phyloP scores from a whole-genome alignment of 768 basidiomycete species.

The Mycena latifolia region DNA sequence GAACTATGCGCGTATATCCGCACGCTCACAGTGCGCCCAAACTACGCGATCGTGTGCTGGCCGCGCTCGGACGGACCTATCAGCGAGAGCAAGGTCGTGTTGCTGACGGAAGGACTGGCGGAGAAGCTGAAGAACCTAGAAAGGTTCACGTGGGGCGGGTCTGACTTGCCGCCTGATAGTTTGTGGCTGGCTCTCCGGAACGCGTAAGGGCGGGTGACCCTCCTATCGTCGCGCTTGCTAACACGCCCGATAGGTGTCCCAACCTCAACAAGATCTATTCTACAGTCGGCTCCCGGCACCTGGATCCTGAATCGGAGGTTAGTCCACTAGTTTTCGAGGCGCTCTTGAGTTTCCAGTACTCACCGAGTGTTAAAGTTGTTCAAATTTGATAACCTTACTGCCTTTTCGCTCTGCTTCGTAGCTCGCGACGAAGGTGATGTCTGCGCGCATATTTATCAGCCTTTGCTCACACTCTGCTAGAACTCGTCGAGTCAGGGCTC shows the following conservation, averaged over 20 bases:
- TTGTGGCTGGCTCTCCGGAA: conserved; percentile 19
- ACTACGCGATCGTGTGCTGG: conserved; percentile 8
- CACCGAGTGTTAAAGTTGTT: conserved; percentile 7
- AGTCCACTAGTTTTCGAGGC: neutral
- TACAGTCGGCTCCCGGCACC: neutral
- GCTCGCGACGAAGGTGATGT: neutral
- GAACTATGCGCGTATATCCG: conserved; percentile 14
- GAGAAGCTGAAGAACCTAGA: neutral
- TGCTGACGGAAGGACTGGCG: neutral
- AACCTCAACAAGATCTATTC: conserved; percentile 8
- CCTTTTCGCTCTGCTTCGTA: conserved; percentile 4
- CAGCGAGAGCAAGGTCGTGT: neutral
- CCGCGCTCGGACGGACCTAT: conserved; percentile 4
- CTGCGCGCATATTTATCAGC: too few relatives aligned
- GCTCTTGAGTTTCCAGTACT: neutral
- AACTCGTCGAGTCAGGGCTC: neutral
- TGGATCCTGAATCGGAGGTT: conserved; percentile 22
- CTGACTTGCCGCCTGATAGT: conserved; percentile 3
- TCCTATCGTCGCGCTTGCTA: neutral
- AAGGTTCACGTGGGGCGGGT: conserved; percentile 30
- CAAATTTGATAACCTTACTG: conserved; percentile 20
- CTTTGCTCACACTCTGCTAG: neutral
- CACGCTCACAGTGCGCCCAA: conserved; percentile 14
- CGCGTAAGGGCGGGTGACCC: neutral
- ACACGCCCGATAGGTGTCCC: conserved; percentile 24